Conservation (phyloP, 176 grass and related monocot genomes). For the Chloris gayana region DNA sequence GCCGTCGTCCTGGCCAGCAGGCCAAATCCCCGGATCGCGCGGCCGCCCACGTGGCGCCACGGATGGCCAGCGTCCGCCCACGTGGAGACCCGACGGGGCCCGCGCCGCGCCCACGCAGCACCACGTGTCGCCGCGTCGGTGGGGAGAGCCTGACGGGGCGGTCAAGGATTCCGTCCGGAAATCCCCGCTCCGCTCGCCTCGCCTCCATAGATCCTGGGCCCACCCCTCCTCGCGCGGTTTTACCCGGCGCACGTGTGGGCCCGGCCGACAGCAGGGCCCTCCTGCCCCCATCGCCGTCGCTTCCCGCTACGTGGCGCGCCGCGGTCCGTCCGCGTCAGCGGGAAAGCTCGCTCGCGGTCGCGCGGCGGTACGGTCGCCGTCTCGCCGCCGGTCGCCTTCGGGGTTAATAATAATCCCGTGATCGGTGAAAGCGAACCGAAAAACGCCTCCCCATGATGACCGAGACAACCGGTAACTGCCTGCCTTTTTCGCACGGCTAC, state of each 20-base stretch:
- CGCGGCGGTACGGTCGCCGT: too few relatives aligned
- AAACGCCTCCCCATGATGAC: conserved; percentile 9
- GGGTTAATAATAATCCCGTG: conserved; percentile 14
- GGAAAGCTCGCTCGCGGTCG: neutral
- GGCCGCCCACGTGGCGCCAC: conserved; percentile 6
- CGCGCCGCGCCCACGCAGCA: neutral
- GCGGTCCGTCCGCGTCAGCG: neutral
- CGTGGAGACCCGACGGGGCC: conserved; percentile 10
- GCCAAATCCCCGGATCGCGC: too few relatives aligned
- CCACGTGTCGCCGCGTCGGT: conserved; percentile 34
- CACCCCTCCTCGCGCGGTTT: neutral
- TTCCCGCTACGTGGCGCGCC: neutral
- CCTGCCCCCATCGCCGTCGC: neutral
- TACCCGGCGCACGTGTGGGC: neutral
- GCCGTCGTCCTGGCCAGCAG: too few relatives aligned
- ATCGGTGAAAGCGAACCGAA: conserved; percentile 28
- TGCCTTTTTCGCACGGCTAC: neutral
- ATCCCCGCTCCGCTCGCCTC: too few relatives aligned
- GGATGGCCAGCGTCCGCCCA: neutral
- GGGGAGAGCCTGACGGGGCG: neutral
- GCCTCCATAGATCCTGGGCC: conserved; percentile 8
- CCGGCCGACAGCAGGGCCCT: neutral
- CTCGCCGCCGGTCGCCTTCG: neutral
- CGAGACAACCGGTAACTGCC: conserved; percentile 37
- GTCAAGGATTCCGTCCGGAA: neutral